phyloP scores from a whole-genome alignment of 768 basidiomycete genomes.

The Xanthoconium purpureum region DNA sequence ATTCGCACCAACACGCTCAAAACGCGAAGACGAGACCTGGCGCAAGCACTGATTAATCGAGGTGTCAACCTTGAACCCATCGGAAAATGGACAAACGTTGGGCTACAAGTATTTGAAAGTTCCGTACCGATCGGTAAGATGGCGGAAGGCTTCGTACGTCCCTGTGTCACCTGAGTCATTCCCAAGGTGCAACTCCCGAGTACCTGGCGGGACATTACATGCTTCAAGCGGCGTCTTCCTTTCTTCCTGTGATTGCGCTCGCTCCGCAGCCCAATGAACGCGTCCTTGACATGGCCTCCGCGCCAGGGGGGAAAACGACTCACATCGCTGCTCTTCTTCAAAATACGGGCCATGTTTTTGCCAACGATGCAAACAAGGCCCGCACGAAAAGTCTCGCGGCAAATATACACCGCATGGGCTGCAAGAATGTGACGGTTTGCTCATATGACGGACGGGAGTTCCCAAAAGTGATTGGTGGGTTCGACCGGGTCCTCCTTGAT shows the following conservation, averaged over 20 bases:
- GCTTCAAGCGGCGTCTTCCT: constrained; percentile 98
- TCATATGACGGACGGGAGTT: constrained; percentile 98
- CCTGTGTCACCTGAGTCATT: not conserved
- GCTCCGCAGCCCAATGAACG: constrained; percentile 90
- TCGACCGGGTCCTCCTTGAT: constrained; percentile 94
- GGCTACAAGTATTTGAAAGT: constrained; percentile 97
- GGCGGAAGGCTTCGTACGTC: not conserved
- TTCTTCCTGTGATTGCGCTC: constrained; percentile 97
- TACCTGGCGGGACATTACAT: constrained; percentile 99
- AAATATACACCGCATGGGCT: constrained; percentile 94
- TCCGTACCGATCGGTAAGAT: constrained; percentile 82
- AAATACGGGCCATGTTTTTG: constrained; percentile 97
- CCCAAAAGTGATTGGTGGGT: constrained; percentile 98
- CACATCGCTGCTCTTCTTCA: constrained; percentile 96
- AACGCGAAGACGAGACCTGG: constrained; percentile 89
- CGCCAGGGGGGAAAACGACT: constrained; percentile 97
- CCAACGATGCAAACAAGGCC: constrained; percentile 93
- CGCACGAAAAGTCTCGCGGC: constrained; percentile 96
- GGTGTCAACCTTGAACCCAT: constrained; percentile 98
- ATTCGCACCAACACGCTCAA: constrained; percentile 97
- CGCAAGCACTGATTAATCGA: constrained; percentile 88
- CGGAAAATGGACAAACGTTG: constrained; percentile 99
- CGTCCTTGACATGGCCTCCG: constrained; percentile 97
- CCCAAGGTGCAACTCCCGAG: constrained; percentile 87
- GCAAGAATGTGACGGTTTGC: constrained; percentile 96